These are phyloP conservation scores for Tylopilus sp. DNA, from an alignment of 768 basidiomycete genomes.

Conservation along the genomic window DNA sequence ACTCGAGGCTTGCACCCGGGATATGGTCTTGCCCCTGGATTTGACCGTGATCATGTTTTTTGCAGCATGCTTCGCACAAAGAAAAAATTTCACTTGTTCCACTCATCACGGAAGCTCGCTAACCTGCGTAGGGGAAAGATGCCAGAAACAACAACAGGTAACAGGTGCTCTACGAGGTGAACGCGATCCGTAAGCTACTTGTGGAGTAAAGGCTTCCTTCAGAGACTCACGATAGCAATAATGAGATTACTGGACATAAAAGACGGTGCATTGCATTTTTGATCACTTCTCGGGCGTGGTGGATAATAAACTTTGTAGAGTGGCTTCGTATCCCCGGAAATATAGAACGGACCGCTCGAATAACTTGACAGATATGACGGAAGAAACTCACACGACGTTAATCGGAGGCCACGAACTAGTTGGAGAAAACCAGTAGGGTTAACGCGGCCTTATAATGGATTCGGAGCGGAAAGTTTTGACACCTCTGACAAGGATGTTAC, in stretches of 20 bases:
- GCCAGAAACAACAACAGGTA: too few relatives aligned
- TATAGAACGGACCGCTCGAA: constrained; percentile 8
- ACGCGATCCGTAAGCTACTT: not conserved
- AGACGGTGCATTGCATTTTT: constrained; percentile 42
- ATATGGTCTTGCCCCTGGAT: constrained; percentile 3
- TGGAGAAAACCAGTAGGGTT: constrained; percentile 42
- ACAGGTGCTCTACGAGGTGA: too few relatives aligned
- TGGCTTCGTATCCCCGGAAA: constrained; percentile 24
- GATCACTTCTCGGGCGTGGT: constrained; percentile 47
- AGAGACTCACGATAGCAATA: constrained; percentile 53
- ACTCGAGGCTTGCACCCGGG: too few relatives aligned
- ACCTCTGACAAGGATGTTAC: constrained; percentile 50
- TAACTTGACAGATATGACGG: not conserved
- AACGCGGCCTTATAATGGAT: constrained; percentile 34
- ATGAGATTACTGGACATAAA: constrained; percentile 48
- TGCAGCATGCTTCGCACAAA: constrained; percentile 67
- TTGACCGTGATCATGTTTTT: too few relatives aligned
- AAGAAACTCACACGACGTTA: constrained; percentile 32
- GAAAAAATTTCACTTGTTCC: constrained; percentile 38
- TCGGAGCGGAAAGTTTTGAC: constrained; percentile 45
- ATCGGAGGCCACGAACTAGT: constrained; percentile 33
- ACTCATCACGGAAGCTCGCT: constrained; percentile 22
- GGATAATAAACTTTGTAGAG: constrained; percentile 40
- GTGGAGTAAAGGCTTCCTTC: not conserved
- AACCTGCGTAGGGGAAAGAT: constrained; percentile 22